Percentiles rank a stretch among this genome's conserved stretches.
phyloP scores from a whole-genome alignment of 2,329 filamentous ascomycete species.

The Cladosporium halotolerans region DNA sequence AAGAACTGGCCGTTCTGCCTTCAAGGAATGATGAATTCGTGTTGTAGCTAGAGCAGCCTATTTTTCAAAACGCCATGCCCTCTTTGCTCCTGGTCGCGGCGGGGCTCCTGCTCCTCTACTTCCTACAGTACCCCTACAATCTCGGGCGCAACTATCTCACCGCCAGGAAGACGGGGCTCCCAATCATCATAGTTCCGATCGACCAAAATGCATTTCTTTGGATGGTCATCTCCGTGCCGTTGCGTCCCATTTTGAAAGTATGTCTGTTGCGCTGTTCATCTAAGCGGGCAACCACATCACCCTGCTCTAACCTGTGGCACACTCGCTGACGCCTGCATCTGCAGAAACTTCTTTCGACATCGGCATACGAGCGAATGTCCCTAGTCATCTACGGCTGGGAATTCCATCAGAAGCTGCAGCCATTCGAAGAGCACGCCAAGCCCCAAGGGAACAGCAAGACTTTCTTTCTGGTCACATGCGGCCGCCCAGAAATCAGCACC shows the following conservation, averaged over 20 bases:
- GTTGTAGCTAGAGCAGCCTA: too few relatives aligned
- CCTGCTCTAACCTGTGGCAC: too few relatives aligned
- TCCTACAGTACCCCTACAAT: conserved; percentile 18
- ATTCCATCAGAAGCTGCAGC: conserved; percentile 18
- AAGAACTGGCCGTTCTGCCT: too few relatives aligned
- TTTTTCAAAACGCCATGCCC: conserved; percentile 13
- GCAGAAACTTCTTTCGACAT: conserved; percentile 18
- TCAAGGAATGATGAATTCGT: too few relatives aligned
- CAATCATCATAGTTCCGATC: conserved; percentile 22
- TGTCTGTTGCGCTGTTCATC: neutral
- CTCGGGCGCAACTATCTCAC: conserved; percentile 20
- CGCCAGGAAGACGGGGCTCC: conserved; percentile 21
- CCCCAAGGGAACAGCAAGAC: conserved; percentile 16
- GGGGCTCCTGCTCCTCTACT: conserved; percentile 16
- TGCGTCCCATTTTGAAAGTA: conserved; percentile 13
- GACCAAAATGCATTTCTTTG: conserved; percentile 25
- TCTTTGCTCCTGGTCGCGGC: conserved; percentile 15
- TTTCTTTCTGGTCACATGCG: conserved; percentile 20
- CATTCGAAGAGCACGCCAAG: conserved; percentile 15
- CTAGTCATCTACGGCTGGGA: conserved; percentile 25
- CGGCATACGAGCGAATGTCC: conserved; percentile 17
- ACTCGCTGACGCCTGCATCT: neutral
- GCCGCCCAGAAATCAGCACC: conserved; percentile 21
- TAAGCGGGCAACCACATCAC: too few relatives aligned
- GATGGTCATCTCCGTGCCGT: conserved; percentile 21